phyloP scores from a whole-genome alignment of 2,329 filamentous ascomycete species.

The Annulohypoxylon truncatum region DNA sequence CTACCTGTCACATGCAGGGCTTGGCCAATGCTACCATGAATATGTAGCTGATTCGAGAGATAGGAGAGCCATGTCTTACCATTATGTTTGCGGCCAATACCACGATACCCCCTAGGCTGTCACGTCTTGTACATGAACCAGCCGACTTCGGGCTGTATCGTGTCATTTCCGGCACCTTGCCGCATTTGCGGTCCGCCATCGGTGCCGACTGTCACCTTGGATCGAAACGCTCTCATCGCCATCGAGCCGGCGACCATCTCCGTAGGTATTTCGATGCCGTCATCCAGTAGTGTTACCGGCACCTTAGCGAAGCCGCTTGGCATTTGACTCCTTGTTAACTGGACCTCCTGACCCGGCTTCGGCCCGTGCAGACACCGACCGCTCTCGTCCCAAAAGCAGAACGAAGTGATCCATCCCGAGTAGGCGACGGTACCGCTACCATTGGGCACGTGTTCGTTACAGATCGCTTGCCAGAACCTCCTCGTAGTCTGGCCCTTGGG shows the following conservation, averaged over 20 bases:
- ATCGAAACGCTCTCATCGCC: constrained; percentile 40
- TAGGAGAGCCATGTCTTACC: constrained; percentile 23
- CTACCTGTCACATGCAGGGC: background rate
- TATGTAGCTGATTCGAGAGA: background rate
- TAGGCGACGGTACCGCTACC: constrained; percentile 48
- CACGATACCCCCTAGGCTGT: constrained; percentile 17
- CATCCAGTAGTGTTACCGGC: constrained; percentile 45
- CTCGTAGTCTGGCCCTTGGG: constrained; percentile 35
- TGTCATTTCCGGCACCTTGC: constrained; percentile 39
- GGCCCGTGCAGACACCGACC: constrained; percentile 43
- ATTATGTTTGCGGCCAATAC: constrained; percentile 29
- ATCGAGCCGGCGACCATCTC: constrained; percentile 50
- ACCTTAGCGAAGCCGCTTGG: constrained; percentile 48
- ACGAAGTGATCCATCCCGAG: constrained; percentile 51
- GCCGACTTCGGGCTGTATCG: constrained; percentile 47
- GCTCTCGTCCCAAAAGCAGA: constrained; percentile 50
- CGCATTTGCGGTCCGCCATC: constrained; percentile 20
- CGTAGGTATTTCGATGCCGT: constrained; percentile 43
- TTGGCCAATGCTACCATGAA: background rate
- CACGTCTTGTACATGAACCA: constrained; percentile 50
- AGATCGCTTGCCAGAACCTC: constrained; percentile 48
- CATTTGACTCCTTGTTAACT: constrained; percentile 43
- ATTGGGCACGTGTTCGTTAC: constrained; percentile 45
- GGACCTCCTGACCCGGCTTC: constrained; percentile 25
- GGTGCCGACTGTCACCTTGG: constrained; percentile 25